phyloP scores from a whole-genome alignment of 805 yeast species.

The Nakazawaea wickerhamii region DNA sequence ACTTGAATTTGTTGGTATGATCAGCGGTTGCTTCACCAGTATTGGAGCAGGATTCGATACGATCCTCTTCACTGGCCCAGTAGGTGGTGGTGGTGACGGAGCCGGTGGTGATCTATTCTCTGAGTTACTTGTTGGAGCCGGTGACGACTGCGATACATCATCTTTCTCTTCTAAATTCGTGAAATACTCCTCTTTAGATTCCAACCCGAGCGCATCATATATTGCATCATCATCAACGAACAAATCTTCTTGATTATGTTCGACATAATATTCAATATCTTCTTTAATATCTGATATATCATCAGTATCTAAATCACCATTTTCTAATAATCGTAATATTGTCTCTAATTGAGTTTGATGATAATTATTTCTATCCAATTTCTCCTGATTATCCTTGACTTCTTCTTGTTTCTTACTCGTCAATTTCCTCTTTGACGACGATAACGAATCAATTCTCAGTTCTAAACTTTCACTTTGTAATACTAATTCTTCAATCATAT shows the following conservation, averaged over 20 bases:
- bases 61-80: neutral
- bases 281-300: conserved; percentile 73
- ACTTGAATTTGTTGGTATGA: conserved; percentile 2
- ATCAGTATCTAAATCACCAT: conserved; percentile 72
- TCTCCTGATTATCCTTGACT: conserved; percentile 55
- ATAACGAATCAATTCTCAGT: conserved; percentile 56
- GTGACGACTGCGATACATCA: conserved; percentile 13
- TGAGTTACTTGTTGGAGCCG: conserved; percentile 12
- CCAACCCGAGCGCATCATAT: conserved; percentile 80
- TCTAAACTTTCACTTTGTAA: conserved; percentile 77
- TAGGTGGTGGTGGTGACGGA: conserved; percentile 1
- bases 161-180: neutral
- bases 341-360: conserved; percentile 77
- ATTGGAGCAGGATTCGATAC: neutral
- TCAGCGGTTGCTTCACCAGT: conserved; percentile 2
- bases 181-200: conserved; percentile 31
- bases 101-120: neutral
- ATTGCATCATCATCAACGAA: conserved; percentile 92
- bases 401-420: conserved; percentile 45
- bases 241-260: conserved; percentile 89
- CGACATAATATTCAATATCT: conserved; percentile 89
- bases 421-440: conserved; percentile 25
- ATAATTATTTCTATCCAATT: conserved; percentile 68
- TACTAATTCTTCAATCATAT: conserved; percentile 69
- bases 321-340: conserved; percentile 69